These are phyloP conservation scores for Anisodus tanguticus DNA, from an alignment of 257 asterid species.

Conservation along the genomic window DNA sequence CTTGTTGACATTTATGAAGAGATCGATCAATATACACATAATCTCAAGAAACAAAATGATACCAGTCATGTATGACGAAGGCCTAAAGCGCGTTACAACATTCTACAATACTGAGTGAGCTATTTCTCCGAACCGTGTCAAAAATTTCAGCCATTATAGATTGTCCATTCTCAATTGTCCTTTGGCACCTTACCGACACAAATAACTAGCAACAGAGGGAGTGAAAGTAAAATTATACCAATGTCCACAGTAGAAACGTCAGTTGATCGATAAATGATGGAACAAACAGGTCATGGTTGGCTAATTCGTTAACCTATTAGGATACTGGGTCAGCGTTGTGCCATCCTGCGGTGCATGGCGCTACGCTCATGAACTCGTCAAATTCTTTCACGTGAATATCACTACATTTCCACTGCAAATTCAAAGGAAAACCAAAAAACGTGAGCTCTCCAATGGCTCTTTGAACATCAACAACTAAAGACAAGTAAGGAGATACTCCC, in stretches of 20 bases:
- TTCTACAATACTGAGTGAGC: too few species aligned
- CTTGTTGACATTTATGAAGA: not conserved
- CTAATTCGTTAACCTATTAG: conserved; percentile 26
- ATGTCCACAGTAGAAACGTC: not conserved
- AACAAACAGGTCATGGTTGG: not conserved
- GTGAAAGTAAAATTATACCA: not conserved
- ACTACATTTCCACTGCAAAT: conserved; percentile 91
- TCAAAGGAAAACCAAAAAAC: too few species aligned
- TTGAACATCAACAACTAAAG: not conserved
- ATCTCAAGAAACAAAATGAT: not conserved
- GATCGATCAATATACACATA: not conserved
- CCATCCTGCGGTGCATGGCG: conserved; percentile 91
- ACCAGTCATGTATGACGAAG: not conserved
- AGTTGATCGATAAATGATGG: not conserved
- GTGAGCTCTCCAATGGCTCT: not conserved
- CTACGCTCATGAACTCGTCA: conserved; percentile 81
- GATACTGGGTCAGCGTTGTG: conserved; percentile 61
- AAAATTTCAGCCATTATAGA: not conserved
- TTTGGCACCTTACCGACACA: conserved; percentile 22
- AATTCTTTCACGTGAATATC: conserved; percentile 88
- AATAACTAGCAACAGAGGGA: not conserved
- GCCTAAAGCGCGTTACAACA: not conserved
- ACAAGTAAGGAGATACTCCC: not conserved
- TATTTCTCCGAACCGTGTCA: not conserved
- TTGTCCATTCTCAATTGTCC: conserved; percentile 1